Conservation (phyloP, 345 rosid genomes). For the Mercurialis annua region DNA sequence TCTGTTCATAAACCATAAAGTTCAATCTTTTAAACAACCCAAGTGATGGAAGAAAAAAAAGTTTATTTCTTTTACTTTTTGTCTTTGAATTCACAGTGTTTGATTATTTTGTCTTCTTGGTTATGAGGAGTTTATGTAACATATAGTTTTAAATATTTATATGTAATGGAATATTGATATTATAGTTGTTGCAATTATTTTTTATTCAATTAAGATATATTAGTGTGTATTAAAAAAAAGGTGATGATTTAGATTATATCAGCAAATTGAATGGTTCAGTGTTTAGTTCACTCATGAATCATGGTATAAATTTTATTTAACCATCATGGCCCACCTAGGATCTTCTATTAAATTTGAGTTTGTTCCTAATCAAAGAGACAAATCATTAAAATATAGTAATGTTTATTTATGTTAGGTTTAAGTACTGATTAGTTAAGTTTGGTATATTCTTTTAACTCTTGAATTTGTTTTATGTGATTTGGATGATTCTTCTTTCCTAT, state of each 20-base stretch:
- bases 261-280: slow-evolving; percentile 22
- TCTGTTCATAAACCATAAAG: neutral
- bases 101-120: neutral
- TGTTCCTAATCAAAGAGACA: slow-evolving; percentile 22
- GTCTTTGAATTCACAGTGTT: neutral
- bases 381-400: slow-evolving; percentile 8
- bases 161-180: slow-evolving; percentile 2
- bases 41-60: neutral
- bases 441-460: slow-evolving; percentile 5
- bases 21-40: slow-evolving; percentile 2
- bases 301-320: slow-evolving; percentile 4
- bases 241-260: slow-evolving; percentile 12
- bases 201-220: neutral
- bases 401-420: slow-evolving; percentile 1
- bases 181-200: neutral
- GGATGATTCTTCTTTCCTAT: slow-evolving; percentile 8
- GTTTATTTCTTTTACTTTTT: slow-evolving; percentile 2
- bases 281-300: slow-evolving; percentile 37
- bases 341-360: slow-evolving; percentile 18
- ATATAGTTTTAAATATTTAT: neutral
- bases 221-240: neutral
- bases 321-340: slow-evolving; percentile 27
- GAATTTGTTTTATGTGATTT: slow-evolving; percentile 6
- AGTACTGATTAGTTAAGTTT: neutral
- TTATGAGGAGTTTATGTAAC: neutral